These are phyloP conservation scores for Populus nigra DNA, from an alignment of 345 rosid species.

Conservation along the genomic window DNA sequence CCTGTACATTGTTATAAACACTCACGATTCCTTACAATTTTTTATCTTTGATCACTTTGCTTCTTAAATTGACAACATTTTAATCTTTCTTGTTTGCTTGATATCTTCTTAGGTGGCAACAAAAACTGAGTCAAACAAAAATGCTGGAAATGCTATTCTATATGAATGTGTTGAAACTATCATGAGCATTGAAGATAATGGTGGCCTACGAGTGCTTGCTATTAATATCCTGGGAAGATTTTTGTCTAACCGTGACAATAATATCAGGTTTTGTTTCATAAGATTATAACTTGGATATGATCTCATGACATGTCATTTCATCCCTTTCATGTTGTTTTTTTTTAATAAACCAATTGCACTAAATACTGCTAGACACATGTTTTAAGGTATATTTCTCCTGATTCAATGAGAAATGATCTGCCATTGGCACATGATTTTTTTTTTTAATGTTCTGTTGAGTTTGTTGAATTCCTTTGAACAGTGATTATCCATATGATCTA, in stretches of 20 bases:
- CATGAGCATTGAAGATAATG: constrained; percentile 94
- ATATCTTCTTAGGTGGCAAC: constrained; percentile 77
- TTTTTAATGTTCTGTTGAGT: background rate
- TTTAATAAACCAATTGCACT: background rate
- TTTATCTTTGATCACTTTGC: constrained; percentile 1
- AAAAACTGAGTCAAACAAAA: constrained; percentile 95
- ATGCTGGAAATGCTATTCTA: constrained; percentile 98
- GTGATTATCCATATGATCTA: background rate
- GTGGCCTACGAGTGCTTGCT: constrained; percentile 97
- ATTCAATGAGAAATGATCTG: background rate
- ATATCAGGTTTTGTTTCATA: constrained; percentile 66
- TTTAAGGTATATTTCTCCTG: background rate
- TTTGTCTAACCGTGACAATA: constrained; percentile 97
- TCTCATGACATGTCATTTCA: background rate
- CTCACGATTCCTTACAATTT: background rate
- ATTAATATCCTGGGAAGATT: constrained; percentile 96
- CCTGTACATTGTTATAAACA: background rate
- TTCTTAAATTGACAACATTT: background rate
- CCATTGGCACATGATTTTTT: background rate
- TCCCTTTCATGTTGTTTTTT: background rate
- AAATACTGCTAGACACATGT: background rate
- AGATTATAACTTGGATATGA: background rate
- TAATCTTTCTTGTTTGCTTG: constrained; percentile 19
- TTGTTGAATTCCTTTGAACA: background rate
- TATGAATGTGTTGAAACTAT: constrained; percentile 98